phyloP scores from a whole-genome alignment of 2,329 filamentous ascomycete species.

The Lachnellula occidentalis region DNA sequence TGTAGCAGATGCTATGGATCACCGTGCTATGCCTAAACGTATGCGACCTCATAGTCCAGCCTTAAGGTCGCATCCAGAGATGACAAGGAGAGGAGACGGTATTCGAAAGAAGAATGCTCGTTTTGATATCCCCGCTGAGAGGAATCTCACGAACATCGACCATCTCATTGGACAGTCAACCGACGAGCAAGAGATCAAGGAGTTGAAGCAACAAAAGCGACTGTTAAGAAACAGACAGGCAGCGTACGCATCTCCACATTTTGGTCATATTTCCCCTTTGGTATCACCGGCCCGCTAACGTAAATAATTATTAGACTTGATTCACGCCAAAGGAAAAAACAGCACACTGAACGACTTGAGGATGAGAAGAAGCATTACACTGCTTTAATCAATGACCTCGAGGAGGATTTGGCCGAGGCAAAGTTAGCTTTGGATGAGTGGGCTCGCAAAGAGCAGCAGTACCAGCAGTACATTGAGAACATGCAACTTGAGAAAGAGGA shows the following conservation, averaged over 20 bases:
- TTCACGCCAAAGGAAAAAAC: slow-evolving; percentile 95
- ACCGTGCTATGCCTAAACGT: slow-evolving; percentile 47
- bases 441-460: slow-evolving; percentile 66
- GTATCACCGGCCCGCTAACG: slow-evolving; percentile 20
- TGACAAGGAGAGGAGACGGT: slow-evolving; percentile 44
- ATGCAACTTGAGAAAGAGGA: slow-evolving; percentile 86
- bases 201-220: slow-evolving; percentile 97
- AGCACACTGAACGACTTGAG: slow-evolving; percentile 93
- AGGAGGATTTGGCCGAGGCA: slow-evolving; percentile 68
- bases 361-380: slow-evolving; percentile 94
- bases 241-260: slow-evolving; percentile 61
- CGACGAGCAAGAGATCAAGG: slow-evolving; percentile 91
- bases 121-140: slow-evolving; percentile 92
- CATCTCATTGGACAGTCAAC: slow-evolving; percentile 81
- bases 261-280: slow-evolving; percentile 15
- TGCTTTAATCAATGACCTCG: slow-evolving; percentile 67
- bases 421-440: slow-evolving; percentile 66
- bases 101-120: slow-evolving; percentile 99
- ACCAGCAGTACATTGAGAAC: slow-evolving; percentile 68
- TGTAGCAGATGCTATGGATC: slow-evolving; percentile 42
- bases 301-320: slow-evolving; percentile 60
- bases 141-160: slow-evolving; percentile 93
- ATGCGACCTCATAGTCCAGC: slow-evolving; percentile 62
- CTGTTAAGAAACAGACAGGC: slow-evolving; percentile 92
- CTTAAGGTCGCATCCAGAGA: slow-evolving; percentile 69